Evolutionary conservation across 306 rosid species (phyloP).

Genomic region (Quercus bicolor): DNA sequence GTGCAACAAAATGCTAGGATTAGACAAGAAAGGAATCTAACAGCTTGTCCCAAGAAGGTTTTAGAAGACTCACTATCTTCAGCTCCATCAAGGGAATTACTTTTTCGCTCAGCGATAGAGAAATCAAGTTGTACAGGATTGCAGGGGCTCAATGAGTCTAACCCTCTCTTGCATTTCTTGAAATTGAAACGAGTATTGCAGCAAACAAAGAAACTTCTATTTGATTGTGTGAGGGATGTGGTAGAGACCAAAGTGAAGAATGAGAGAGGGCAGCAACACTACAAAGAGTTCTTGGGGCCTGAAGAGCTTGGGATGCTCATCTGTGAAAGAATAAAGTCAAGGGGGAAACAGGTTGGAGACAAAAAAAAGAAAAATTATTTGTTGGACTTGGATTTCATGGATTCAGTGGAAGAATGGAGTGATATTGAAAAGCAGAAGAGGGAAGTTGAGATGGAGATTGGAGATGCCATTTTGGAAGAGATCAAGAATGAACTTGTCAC

Average conservation of each 20-base stretch:
- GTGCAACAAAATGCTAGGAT: constrained; percentile 18
- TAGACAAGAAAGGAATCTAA: constrained; percentile 21
- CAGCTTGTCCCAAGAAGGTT: constrained; percentile 33
- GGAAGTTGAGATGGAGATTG: constrained; percentile 51
- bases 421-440: constrained; percentile 33
- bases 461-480: constrained; percentile 51
- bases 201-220: constrained; percentile 58
- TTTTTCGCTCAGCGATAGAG: constrained; percentile 34
- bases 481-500: constrained; percentile 38
- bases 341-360: constrained; percentile 36
- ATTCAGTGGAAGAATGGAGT: constrained; percentile 50
- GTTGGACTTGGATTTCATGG: constrained; percentile 35
- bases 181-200: constrained; percentile 47
- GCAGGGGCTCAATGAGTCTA: constrained; percentile 29
- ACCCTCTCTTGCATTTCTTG: constrained; percentile 34
- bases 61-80: constrained; percentile 52
- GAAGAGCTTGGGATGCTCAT: constrained; percentile 49
- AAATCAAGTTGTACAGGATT: constrained; percentile 21
- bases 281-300: constrained; percentile 31
- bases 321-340: constrained; percentile 32
- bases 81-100: constrained; percentile 52
- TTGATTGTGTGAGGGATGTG: constrained; percentile 66
- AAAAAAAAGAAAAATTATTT: constrained; percentile 24
- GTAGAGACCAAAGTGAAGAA: constrained; percentile 27
- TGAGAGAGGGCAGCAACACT: constrained; percentile 1